Evolutionary conservation across 148 eudicot species (phyloP).

Genomic region (Rhododendron griersonianum): DNA sequence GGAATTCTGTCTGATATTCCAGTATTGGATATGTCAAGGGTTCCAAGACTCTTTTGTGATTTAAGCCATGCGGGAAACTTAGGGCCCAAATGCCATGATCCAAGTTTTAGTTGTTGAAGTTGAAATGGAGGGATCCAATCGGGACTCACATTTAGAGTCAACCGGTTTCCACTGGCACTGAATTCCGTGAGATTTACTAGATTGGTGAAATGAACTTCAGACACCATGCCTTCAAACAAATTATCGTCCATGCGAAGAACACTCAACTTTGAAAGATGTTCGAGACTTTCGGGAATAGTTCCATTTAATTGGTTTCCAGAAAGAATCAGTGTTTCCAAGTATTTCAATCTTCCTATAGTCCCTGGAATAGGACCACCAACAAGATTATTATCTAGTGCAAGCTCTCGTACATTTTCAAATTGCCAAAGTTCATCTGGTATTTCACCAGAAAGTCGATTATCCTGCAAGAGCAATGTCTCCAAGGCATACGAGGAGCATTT

Average conservation of each 20-base stretch:
- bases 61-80: neutral
- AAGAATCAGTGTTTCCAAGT: neutral
- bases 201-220: slow-evolving; percentile 6
- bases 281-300: slow-evolving; percentile 9
- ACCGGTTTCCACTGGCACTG: neutral
- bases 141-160: slow-evolving; percentile 5
- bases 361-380: neutral
- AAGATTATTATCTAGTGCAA: neutral
- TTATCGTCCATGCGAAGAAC: neutral
- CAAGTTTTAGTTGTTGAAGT: neutral
- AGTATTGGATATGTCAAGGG: neutral
- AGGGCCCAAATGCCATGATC: neutral
- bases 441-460: neutral
- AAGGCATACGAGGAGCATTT: neutral
- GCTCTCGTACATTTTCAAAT: neutral
- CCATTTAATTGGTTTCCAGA: neutral
- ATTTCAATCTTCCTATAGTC: neutral
- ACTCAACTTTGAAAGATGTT: neutral
- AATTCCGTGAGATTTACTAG: neutral
- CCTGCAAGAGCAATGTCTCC: neutral
- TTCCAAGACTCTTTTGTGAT: neutral
- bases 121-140: slow-evolving; percentile 25
- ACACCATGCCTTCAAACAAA: slow-evolving; percentile 14
- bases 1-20: slow-evolving; percentile 5
- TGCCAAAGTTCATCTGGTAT: neutral